These are phyloP conservation scores for Pisolithus thermaeus DNA, from an alignment of 1,284 basidiomycete genomes.

Conservation along the genomic window DNA sequence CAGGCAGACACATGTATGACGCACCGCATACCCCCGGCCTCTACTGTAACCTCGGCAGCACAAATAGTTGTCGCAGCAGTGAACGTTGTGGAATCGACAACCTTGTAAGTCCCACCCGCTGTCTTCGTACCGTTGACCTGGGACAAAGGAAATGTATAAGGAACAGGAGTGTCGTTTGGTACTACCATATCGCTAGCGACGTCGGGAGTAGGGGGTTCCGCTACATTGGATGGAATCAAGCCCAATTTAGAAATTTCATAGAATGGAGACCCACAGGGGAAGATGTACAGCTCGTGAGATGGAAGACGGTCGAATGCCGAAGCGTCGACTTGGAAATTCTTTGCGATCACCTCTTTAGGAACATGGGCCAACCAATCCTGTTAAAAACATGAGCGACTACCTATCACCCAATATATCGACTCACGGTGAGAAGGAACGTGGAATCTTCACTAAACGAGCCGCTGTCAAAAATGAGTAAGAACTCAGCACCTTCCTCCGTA, in stretches of 20 bases:
- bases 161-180: slow-evolving; percentile 41
- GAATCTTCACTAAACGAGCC: slow-evolving; percentile 52
- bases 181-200: slow-evolving; percentile 32
- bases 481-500: slow-evolving; percentile 46
- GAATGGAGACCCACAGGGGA: slow-evolving; percentile 33
- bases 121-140: slow-evolving; percentile 36
- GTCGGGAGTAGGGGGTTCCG: slow-evolving; percentile 36
- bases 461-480: slow-evolving; percentile 53
- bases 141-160: slow-evolving; percentile 50
- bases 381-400: not conserved
- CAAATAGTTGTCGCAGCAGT: slow-evolving; percentile 49
- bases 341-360: slow-evolving; percentile 48
- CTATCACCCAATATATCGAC: not conserved
- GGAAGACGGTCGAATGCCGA: slow-evolving; percentile 45
- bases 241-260: not conserved
- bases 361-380: slow-evolving; percentile 48
- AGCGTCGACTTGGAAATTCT: slow-evolving; percentile 43
- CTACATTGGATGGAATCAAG: slow-evolving; percentile 18
- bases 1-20: slow-evolving; percentile 3
- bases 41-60: slow-evolving; percentile 51
- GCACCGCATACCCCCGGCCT: slow-evolving; percentile 54
- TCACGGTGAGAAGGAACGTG: slow-evolving; percentile 42
- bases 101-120: slow-evolving; percentile 53
- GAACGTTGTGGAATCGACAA: slow-evolving; percentile 55
- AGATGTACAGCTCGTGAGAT: slow-evolving; percentile 47